These are phyloP conservation scores for Grifola frondosa DNA, from an alignment of 1,284 basidiomycete species.

Conservation along the genomic window DNA sequence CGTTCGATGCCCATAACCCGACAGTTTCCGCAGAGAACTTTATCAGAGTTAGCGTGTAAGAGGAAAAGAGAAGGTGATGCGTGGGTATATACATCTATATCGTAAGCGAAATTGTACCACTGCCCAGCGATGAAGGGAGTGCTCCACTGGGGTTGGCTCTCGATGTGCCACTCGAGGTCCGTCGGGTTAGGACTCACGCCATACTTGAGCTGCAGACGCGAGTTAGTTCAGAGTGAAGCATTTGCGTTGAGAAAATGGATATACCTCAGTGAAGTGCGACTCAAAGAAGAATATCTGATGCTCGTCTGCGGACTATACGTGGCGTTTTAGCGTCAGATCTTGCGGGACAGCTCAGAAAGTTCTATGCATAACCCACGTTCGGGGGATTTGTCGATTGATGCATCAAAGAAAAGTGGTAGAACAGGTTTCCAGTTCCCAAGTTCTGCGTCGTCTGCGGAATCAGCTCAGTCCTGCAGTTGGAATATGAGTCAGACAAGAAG, in stretches of 20 bases:
- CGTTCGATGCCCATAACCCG: conserved; percentile 59
- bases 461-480: conserved; percentile 45
- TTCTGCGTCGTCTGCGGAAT: conserved; percentile 61
- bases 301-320: conserved; percentile 45
- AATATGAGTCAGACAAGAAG: not conserved
- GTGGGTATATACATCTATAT: conserved; percentile 47
- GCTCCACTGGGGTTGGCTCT: conserved; percentile 48
- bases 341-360: not conserved
- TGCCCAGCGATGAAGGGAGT: conserved; percentile 51
- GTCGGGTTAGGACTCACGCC: conserved; percentile 51
- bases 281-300: conserved; percentile 66
- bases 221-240: not conserved
- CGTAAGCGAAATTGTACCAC: conserved; percentile 68
- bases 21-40: conserved; percentile 55
- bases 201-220: conserved; percentile 48
- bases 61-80: not conserved
- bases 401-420: conserved; percentile 65
- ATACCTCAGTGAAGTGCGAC: conserved; percentile 62
- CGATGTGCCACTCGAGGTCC: conserved; percentile 54
- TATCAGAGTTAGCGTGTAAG: not conserved
- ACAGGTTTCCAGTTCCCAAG: conserved; percentile 58
- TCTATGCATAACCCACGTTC: conserved; percentile 40
- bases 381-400: conserved; percentile 50
- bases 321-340: not conserved
- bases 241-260: not conserved